Conservation (phyloP, 441 rosid genomes). For the Erysimum cheiri region DNA sequence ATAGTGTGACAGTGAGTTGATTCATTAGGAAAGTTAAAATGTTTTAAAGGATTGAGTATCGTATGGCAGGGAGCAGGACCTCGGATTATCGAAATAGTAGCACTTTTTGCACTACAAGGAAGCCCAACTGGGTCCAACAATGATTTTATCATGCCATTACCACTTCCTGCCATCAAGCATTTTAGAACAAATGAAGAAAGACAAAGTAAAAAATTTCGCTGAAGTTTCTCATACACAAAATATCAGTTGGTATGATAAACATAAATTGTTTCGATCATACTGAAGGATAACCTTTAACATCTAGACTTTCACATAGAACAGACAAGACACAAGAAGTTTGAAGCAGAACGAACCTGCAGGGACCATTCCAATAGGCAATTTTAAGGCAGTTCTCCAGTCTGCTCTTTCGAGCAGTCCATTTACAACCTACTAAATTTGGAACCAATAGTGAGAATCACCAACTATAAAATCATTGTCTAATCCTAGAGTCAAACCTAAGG, state of each 20-base stretch:
- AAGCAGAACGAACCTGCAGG: slow-evolving; percentile 74
- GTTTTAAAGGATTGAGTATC: background rate
- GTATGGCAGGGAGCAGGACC: slow-evolving; percentile 51
- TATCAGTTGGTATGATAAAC: background rate
- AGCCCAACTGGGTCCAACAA: slow-evolving; percentile 74
- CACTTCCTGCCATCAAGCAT: slow-evolving; percentile 65
- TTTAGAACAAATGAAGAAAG: slow-evolving; percentile 8
- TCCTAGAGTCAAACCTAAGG: background rate
- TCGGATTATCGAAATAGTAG: slow-evolving; percentile 78
- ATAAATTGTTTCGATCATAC: background rate
- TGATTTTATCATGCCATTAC: slow-evolving; percentile 93
- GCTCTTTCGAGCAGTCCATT: slow-evolving; percentile 89
- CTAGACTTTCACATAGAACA: slow-evolving; percentile 10
- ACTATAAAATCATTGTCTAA: background rate
- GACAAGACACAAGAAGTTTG: background rate
- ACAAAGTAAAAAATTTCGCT: background rate
- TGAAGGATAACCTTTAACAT: background rate
- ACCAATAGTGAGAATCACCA: slow-evolving; percentile 30
- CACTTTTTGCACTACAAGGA: slow-evolving; percentile 68
- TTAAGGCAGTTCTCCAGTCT: slow-evolving; percentile 82
- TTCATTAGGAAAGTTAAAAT: background rate
- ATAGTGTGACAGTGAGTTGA: slow-evolving; percentile 13
- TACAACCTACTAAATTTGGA: slow-evolving; percentile 77
- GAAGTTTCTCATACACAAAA: slow-evolving; percentile 22
- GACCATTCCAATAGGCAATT: slow-evolving; percentile 77